A percentile compares a stretch with the other conserved stretches of the same genome.
Conservation (phyloP, 257 asterid species). For the Prunella vulgaris region DNA sequence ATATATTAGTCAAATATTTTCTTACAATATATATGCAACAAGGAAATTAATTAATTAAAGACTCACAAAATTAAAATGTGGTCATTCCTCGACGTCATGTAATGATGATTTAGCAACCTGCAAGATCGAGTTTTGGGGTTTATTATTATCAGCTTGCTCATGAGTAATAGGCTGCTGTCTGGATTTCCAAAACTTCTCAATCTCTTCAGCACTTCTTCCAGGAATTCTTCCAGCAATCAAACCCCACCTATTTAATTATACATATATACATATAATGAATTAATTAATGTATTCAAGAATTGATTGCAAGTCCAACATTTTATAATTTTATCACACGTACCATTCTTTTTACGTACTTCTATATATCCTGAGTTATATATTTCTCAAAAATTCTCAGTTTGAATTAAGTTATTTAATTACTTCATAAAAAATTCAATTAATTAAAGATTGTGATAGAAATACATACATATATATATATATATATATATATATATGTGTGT, state of each 20-base stretch:
- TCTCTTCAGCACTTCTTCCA: conserved; percentile 45
- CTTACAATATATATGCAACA: not conserved
- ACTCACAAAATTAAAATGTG: not conserved
- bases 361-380: no score
- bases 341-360: not conserved
- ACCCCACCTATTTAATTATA: conserved; percentile 34
- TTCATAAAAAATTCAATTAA: no score
- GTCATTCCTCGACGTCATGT: not conserved
- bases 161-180: conserved; percentile 19
- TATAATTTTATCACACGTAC: not conserved
- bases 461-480: no score
- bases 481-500: no score
- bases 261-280: no score
- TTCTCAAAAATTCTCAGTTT: no score
- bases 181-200: conserved; percentile 38
- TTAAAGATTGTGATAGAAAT: no score
- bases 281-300: no score
- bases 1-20: not conserved
- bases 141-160: no score
- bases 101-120: not conserved
- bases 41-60: no score
- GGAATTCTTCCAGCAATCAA: conserved; percentile 52
- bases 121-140: conserved; percentile 2
- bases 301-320: no score
- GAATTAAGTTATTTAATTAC: no score